Evolutionary conservation across 2,329 filamentous ascomycete species (phyloP), one percentile per base, ranked within the genome.

Genomic region (Penicillium sp.): DNA sequence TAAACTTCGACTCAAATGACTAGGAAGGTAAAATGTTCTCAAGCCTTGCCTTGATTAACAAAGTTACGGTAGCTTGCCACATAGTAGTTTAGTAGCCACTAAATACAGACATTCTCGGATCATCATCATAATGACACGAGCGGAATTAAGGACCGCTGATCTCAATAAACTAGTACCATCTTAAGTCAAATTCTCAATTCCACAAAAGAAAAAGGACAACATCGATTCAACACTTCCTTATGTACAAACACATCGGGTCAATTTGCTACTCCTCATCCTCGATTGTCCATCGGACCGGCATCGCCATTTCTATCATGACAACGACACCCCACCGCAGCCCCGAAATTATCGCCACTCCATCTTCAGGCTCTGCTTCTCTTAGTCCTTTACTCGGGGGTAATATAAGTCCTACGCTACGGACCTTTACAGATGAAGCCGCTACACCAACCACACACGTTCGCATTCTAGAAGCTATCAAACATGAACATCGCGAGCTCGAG

Each of bases 401-500:
- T 24, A 31, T 55, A 1, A 29, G 37, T 13, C 55, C 58, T 47
- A 46, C 54, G 2, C 39, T 64, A 3, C 59, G 55, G 9, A 54
- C 45, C 34, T 62, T 56, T 52, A 48, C 39, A 9, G 39, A 48
- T 36, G 34, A 42, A 26, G 36, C 56, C 9, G 14, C 49, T 19
- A 36, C 49, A 1, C 57, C 55, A 48, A 31, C 49, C 11, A 21
- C 36, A 2, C 50, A 54, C 21, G 29, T 45, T 14, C 63, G 66
- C 8, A 66, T 73, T 52, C 70, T 73, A 14, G 71, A 76, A 7
- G 63, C 68, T 9, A 73, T 81, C 55, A 72, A 70, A 50, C 62
- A 70, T 26, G 77, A 80, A 55, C 77, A 81, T 54, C 67, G 67
- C 19, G 69, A 76, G 52, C 62, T 80, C 23, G 67, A 75, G 49